phyloP scores from a whole-genome alignment of 2,329 filamentous ascomycete species.

The Sordariomycetes sp. region DNA sequence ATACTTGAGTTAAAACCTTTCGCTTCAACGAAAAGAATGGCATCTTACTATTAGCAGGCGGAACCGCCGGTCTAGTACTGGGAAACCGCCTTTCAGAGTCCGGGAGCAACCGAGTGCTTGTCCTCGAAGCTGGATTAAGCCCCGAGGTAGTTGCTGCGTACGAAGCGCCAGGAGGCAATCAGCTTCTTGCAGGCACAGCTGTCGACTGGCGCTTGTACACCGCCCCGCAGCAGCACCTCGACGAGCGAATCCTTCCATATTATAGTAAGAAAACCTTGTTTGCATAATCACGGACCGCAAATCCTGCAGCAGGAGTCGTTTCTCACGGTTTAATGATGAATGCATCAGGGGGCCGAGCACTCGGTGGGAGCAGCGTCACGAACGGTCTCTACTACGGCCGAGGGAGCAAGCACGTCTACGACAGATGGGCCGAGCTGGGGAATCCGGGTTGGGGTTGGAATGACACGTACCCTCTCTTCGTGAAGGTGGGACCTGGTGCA shows the following conservation, averaged over 20 bases:
- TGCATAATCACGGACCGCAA: too few relatives aligned
- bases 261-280: constrained; percentile 9
- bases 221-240: constrained; percentile 11
- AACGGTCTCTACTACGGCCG: constrained; percentile 21
- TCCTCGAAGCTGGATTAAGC: constrained; percentile 13
- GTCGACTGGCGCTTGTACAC: constrained; percentile 15
- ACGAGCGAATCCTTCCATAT: constrained; percentile 19
- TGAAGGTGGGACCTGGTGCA: constrained; percentile 8
- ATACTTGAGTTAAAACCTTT: neutral
- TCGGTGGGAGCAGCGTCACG: constrained; percentile 19
- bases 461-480: constrained; percentile 12
- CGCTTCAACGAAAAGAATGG: neutral
- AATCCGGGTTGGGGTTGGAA: constrained; percentile 21
- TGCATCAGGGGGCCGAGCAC: constrained; percentile 11
- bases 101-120: constrained; percentile 13
- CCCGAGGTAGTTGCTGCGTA: constrained; percentile 13
- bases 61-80: constrained; percentile 15
- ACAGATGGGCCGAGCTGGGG: constrained; percentile 19
- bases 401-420: constrained; percentile 17
- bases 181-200: constrained; percentile 12
- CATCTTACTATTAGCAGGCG: constrained; percentile 7
- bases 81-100: constrained; percentile 14
- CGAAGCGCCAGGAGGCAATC: constrained; percentile 13
- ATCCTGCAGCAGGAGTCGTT: too few relatives aligned
- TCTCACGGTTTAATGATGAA: neutral